phyloP scores from a whole-genome alignment of 257 asterid species.

The Orobanche coerulescens region DNA sequence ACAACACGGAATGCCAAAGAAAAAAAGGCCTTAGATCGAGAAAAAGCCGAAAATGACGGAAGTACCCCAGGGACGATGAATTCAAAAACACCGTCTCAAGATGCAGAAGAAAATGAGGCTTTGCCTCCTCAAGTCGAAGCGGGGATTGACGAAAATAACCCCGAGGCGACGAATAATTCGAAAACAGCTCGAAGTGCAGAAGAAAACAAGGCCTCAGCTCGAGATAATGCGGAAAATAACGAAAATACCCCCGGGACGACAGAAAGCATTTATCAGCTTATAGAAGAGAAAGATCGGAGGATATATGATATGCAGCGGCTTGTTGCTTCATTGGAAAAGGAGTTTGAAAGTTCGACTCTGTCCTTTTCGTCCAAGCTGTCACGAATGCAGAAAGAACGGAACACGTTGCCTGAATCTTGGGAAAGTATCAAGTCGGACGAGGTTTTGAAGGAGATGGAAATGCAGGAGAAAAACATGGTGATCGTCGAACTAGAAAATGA shows the following conservation, averaged over 20 bases:
- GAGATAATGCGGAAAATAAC: neutral
- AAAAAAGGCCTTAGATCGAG: no score
- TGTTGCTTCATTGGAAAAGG: constrained; percentile 61
- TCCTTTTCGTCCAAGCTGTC: constrained; percentile 48
- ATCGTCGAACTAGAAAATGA: constrained; percentile 41
- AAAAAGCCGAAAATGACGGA: no score
- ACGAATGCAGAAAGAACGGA: constrained; percentile 55
- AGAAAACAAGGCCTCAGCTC: constrained; percentile 8
- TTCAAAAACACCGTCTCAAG: no score
- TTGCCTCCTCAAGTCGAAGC: no score
- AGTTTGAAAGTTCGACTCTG: constrained; percentile 53
- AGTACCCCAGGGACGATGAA: no score
- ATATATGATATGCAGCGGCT: constrained; percentile 61
- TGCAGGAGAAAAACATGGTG: constrained; percentile 41
- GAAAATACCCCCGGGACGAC: neutral
- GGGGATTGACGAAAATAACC: no score
- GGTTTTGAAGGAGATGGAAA: constrained; percentile 45
- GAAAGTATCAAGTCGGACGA: constrained; percentile 42
- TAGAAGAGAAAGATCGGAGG: constrained; percentile 61
- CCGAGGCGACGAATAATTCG: no score
- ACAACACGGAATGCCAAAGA: no score
- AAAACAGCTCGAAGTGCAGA: constrained; percentile 9
- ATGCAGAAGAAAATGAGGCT: no score
- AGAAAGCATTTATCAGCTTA: constrained; percentile 43
- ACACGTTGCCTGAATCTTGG: constrained; percentile 43